phyloP scores from a whole-genome alignment of 164 flowering plant species.

The Chloranthus sessilifolius region DNA sequence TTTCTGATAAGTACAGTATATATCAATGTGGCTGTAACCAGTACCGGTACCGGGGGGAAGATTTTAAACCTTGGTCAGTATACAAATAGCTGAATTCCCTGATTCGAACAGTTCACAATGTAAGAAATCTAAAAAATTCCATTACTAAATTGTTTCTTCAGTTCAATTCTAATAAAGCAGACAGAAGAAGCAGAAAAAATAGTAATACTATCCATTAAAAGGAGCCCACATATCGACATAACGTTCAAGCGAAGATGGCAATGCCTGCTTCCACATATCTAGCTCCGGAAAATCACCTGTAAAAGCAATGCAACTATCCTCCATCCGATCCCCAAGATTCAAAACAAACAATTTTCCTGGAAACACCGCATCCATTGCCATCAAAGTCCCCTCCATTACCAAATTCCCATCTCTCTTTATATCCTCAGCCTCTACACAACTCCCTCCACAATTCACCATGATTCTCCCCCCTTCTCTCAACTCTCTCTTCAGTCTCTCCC shows the following conservation, averaged over 20 bases:
- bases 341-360: conserved; percentile 42
- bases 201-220: conserved; percentile 21
- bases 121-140: too few species aligned
- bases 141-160: too few species aligned
- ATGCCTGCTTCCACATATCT: conserved; percentile 43
- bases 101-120: too few species aligned
- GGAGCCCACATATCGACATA: conserved; percentile 73
- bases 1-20: too few species aligned
- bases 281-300: conserved; percentile 59
- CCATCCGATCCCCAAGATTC: conserved; percentile 45
- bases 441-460: conserved; percentile 95
- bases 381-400: conserved; percentile 69
- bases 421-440: conserved; percentile 88
- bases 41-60: too few species aligned
- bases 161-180: too few species aligned
- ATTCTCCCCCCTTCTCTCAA: conserved; percentile 81
- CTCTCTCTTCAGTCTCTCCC: conserved; percentile 44
- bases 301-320: conserved; percentile 70
- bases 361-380: conserved; percentile 61
- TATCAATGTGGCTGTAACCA: too few species aligned
- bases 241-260: conserved; percentile 41
- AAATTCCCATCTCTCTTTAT: conserved; percentile 46
- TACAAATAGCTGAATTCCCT: too few species aligned
- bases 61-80: too few species aligned
- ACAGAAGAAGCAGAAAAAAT: too few species aligned